phyloP scores from a whole-genome alignment of 163 green algal species.

The Scenedesmus sp. region DNA sequence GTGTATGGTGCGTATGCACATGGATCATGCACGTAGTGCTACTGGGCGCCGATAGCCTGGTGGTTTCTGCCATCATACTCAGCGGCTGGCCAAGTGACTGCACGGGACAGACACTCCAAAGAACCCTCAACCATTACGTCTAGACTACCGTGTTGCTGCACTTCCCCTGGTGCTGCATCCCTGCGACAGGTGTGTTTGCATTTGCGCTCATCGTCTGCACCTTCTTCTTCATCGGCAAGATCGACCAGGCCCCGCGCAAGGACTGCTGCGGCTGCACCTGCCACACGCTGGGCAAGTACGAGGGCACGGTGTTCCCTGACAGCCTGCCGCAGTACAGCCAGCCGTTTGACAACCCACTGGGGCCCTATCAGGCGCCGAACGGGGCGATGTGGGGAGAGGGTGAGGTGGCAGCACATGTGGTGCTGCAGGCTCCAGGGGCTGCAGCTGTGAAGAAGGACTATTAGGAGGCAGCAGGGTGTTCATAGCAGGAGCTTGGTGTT shows the following conservation, averaged over 20 bases:
- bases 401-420: background rate
- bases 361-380: background rate
- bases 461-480: background rate
- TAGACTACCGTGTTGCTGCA: no score
- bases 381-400: background rate
- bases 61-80: background rate
- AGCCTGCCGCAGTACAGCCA: constrained; percentile 13
- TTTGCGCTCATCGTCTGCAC: constrained; percentile 46
- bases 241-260: constrained; percentile 37
- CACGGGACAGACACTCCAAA: background rate
- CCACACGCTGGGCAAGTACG: constrained; percentile 48
- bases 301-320: constrained; percentile 18
- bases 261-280: constrained; percentile 54
- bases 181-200: constrained; percentile 29
- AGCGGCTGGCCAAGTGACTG: background rate
- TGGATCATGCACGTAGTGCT: no score
- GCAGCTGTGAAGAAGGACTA: background rate
- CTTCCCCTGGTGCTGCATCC: background rate
- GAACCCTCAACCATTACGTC: no score
- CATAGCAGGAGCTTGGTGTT: no score
- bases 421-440: background rate
- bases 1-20: no score
- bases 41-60: no score
- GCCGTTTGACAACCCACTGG: background rate
- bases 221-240: constrained; percentile 50